These are phyloP conservation scores for Erodium texanum DNA, from an alignment of 441 rosid species.

Conservation along the genomic window DNA sequence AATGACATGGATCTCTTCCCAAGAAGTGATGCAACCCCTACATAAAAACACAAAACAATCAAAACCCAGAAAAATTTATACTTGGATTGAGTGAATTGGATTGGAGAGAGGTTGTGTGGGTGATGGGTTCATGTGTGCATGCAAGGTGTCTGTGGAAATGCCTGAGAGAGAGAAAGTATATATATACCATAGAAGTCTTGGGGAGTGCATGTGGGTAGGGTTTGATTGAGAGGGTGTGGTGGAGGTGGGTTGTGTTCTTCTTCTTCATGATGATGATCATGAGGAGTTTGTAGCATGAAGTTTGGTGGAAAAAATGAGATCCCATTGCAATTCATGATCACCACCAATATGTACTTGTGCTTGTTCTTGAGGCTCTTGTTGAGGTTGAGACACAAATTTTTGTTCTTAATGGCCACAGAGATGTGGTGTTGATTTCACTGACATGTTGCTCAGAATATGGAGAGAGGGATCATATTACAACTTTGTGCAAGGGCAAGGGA, in stretches of 20 bases:
- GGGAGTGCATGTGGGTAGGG: conserved; percentile 29
- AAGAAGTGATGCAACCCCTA: conserved; percentile 65
- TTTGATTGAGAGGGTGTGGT: conserved; percentile 45
- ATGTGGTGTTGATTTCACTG: neutral
- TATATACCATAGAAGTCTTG: conserved; percentile 81
- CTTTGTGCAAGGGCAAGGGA: no score
- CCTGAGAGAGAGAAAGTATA: no score
- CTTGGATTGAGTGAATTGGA: no score
- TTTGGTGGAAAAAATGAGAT: conserved; percentile 81
- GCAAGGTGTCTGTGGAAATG: no score
- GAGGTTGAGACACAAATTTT: neutral
- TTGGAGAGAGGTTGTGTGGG: no score
- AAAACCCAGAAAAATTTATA: conserved; percentile 6
- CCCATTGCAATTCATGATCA: conserved; percentile 55
- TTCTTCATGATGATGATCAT: no score
- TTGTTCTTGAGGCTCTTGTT: no score
- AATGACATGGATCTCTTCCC: conserved; percentile 77
- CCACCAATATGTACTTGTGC: neutral
- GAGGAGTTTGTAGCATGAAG: conserved; percentile 73
- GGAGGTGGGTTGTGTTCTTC: conserved; percentile 14
- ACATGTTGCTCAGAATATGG: neutral
- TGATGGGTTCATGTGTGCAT: no score
- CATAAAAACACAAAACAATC: conserved; percentile 10
- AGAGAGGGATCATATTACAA: neutral
- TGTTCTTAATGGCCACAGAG: neutral